A percentile compares a stretch with the other conserved stretches of the same genome.
These are phyloP conservation scores for Paecilomyces formosus DNA, from an alignment of 2,329 filamentous ascomycete species.

Conservation along the genomic window DNA sequence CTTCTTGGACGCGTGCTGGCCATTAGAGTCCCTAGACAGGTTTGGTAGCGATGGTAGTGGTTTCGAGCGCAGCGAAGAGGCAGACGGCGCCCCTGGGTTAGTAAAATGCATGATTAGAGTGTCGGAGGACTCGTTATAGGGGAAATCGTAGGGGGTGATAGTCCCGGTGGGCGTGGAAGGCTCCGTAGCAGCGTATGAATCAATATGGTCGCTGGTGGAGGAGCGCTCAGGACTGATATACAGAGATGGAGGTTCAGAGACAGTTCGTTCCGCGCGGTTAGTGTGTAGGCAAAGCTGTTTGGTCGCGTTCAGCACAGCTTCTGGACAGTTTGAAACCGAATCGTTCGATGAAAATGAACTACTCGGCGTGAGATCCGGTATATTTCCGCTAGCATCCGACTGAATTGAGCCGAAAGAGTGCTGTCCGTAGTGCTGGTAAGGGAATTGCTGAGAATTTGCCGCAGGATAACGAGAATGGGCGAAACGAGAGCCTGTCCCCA, in stretches of 20 bases:
- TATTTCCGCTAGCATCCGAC: slow-evolving; percentile 17
- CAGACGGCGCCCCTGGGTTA: slow-evolving; percentile 14
- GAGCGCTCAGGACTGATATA: slow-evolving; percentile 12
- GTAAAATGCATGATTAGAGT: slow-evolving; percentile 23
- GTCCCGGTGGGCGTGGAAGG: slow-evolving; percentile 16
- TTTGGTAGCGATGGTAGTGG: slow-evolving; percentile 23
- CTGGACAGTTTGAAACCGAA: slow-evolving; percentile 21
- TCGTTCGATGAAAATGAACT: slow-evolving; percentile 32
- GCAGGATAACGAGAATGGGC: background rate
- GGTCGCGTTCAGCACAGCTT: slow-evolving; percentile 18
- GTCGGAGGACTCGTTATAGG: slow-evolving; percentile 18
- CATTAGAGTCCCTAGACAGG: slow-evolving; percentile 15
- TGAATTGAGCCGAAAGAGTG: slow-evolving; percentile 26
- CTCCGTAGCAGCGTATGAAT: slow-evolving; percentile 12
- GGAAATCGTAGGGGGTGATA: slow-evolving; percentile 9
- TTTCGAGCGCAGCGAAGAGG: slow-evolving; percentile 22
- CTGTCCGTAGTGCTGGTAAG: slow-evolving; percentile 20
- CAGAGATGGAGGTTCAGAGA: slow-evolving; percentile 15
- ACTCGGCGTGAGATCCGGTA: slow-evolving; percentile 30
- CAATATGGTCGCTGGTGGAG: slow-evolving; percentile 7
- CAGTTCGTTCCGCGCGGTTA: slow-evolving; percentile 6
- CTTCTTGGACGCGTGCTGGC: slow-evolving; percentile 13
- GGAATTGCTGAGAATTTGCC: slow-evolving; percentile 3
- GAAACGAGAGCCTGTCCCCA: background rate
- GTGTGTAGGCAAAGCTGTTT: slow-evolving; percentile 20